Percentiles rank a stretch among this genome's conserved stretches.
phyloP scores from a whole-genome alignment of 257 asterid genomes.

The Echium plantagineum region DNA sequence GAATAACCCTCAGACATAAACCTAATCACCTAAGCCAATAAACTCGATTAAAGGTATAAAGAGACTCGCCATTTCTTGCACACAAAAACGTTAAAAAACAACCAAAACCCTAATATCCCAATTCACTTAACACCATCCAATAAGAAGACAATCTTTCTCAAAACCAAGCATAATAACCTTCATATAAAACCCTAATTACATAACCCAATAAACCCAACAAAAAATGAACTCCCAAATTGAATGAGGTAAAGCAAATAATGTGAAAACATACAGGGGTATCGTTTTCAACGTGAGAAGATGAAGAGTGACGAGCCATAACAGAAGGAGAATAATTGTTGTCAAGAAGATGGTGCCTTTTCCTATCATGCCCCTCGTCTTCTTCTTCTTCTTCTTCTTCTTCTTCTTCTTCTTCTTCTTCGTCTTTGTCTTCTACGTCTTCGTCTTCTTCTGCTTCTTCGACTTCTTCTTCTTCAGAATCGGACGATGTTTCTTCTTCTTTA shows the following conservation, averaged over 20 bases:
- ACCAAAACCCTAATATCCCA: neutral
- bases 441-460: neutral
- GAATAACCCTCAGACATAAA: no score
- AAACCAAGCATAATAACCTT: neutral
- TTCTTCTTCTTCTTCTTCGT: no score
- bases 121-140: neutral
- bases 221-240: neutral
- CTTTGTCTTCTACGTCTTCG: no score
- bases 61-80: no score
- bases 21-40: no score
- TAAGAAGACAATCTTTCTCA: neutral
- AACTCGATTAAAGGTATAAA: no score
- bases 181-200: neutral
- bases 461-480: neutral
- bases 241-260: neutral
- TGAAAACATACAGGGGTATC: constrained; percentile 1
- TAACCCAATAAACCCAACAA: no score
- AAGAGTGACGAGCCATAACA: constrained; percentile 48
- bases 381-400: no score
- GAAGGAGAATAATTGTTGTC: constrained; percentile 22
- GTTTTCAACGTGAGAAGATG: constrained; percentile 42
- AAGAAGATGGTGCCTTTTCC: constrained; percentile 56
- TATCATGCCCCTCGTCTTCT: constrained; percentile 53
- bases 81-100: neutral
- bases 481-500: neutral